Evolutionary conservation across 1,284 basidiomycete genomes (phyloP), one percentile per base, ranked within the genome.

Genomic region (Singerocomus rubriflavus): DNA sequence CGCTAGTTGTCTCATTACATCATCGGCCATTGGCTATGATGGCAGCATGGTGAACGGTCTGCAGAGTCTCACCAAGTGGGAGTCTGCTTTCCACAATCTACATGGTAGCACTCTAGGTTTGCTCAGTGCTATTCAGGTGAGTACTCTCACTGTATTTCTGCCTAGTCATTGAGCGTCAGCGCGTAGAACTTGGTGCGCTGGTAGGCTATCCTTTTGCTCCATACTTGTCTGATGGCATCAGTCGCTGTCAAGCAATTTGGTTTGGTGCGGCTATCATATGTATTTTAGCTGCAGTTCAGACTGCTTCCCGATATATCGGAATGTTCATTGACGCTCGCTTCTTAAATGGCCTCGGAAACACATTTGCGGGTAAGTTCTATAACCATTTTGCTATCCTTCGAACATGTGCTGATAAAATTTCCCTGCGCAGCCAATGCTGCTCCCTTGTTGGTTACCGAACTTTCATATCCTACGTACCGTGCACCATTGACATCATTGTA

Each of bases 311-410:
- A 52, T 87, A 81, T 38, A 78, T 90, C 14, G 79, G 81, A 57
- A 89, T 90, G 85, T 93, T 92, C 71, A 88, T 91, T 57, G 85
- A 83, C 53, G 82, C 87, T 61, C 80, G 87, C 50, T 88, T 88
- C 74, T 71, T 91, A 52, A 85, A 92, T 59, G 89, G 89, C 45
- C 89, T 90, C 63, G 90, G 91, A 48, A 73, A 88, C 37, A 84
- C 85, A 0, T 88, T 90, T 64, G 86, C 85, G 51, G 72, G 79
- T 71, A 53, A 62, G 71, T 67, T 67, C 30, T 31, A 29, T 30
- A 46, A 46, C 36, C 13, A 32, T 48, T 7, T 5, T 9, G n/a
- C 7, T 37, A 26, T 37, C 27, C 4, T 14, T 38, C 6, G 6
- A 6, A 5, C 13, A 29, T 32, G 21, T 35, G 16, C 31, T 61